Evolutionary conservation across 371 early-diverging fungal genomes (phyloP).

Genomic region (Cokeromyces recurvatus): DNA sequence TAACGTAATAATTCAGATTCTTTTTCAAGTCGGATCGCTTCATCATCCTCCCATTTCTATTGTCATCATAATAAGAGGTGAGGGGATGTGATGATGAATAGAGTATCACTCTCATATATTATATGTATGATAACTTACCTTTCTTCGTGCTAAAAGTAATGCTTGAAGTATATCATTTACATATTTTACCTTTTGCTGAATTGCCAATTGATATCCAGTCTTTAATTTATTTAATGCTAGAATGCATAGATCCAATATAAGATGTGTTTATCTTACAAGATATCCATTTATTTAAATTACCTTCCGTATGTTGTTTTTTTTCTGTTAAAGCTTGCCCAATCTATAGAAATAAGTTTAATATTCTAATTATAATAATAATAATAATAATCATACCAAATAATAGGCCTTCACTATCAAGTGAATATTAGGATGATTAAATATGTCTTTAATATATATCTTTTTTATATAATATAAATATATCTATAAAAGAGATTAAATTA

Average conservation of each 20-base stretch:
- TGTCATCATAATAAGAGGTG: too few species aligned
- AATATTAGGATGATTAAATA: too few species aligned
- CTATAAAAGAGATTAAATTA: too few species aligned
- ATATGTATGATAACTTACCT: conserved; percentile 12
- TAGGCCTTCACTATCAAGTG: conserved; percentile 79
- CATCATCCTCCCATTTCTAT: conserved; percentile 63
- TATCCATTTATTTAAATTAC: conserved; percentile 7
- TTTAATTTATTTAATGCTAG: conserved; percentile 51
- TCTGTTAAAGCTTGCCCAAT: conserved; percentile 59
- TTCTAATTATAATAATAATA: too few species aligned
- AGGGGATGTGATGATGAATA: too few species aligned
- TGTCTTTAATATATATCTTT: too few species aligned
- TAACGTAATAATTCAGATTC: conserved; percentile 62
- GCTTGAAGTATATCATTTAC: conserved; percentile 57
- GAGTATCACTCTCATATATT: not conserved
- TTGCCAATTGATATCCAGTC: conserved; percentile 51
- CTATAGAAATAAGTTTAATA: conserved; percentile 11
- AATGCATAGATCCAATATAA: not conserved
- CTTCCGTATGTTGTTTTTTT: conserved; percentile 42
- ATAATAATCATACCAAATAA: conserved; percentile 46
- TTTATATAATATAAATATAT: not conserved
- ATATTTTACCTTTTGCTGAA: conserved; percentile 53
- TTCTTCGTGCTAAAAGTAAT: conserved; percentile 51
- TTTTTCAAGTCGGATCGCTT: conserved; percentile 50
- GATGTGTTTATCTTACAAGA: not conserved